Percentiles rank a stretch among this genome's conserved stretches.
phyloP scores from a whole-genome alignment of 2,329 filamentous ascomycete species.

The Scedosporium aurantiacum region DNA sequence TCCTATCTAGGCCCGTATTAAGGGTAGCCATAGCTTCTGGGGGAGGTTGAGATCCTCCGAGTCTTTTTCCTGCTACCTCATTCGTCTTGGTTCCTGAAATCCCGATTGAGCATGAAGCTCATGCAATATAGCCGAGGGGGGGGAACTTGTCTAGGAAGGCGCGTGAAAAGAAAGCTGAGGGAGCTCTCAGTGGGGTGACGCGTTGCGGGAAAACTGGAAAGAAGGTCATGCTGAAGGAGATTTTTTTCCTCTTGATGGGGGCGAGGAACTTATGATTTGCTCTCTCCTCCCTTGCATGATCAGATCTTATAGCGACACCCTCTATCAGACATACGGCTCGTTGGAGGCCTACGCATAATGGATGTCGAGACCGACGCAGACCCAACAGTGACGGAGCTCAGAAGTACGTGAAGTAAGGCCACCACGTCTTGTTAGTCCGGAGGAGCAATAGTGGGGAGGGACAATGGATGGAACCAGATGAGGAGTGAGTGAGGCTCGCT shows the following conservation, averaged over 20 bases:
- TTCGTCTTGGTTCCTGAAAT: not conserved
- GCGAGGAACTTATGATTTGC: conserved; percentile 5
- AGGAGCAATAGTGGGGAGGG: too few species aligned
- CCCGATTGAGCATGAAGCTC: not conserved
- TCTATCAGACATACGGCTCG: not conserved
- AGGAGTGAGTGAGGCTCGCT: too few species aligned
- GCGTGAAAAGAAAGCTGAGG: not conserved
- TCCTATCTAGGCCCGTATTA: not conserved
- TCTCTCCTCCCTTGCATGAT: not conserved
- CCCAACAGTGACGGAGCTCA: not conserved
- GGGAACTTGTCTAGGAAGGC: not conserved
- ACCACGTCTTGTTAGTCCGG: too few species aligned
- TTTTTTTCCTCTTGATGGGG: not conserved
- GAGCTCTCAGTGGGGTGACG: not conserved
- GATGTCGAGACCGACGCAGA: not conserved
- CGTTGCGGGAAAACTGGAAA: not conserved
- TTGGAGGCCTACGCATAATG: not conserved
- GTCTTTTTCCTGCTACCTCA: not conserved
- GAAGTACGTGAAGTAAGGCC: too few species aligned
- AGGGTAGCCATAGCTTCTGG: not conserved
- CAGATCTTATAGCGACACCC: not conserved
- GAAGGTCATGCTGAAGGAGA: too few species aligned
- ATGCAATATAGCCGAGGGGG: not conserved
- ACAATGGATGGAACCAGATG: too few species aligned
- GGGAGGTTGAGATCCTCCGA: not conserved